These are phyloP conservation scores for Lycium ferocissimum DNA, from an alignment of 257 asterid species.

Conservation along the genomic window DNA sequence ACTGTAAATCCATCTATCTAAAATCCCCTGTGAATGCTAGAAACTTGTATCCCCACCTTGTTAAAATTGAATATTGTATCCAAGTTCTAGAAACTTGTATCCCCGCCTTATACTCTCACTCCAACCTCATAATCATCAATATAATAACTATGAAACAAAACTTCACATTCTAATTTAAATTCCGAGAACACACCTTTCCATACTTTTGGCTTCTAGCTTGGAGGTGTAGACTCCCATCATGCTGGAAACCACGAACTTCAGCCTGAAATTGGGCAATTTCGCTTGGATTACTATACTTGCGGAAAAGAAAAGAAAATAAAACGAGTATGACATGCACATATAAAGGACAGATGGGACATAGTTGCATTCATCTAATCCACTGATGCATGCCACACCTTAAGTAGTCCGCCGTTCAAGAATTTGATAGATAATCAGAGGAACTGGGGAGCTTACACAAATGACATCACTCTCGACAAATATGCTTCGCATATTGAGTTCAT, in stretches of 20 bases:
- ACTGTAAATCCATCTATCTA: neutral
- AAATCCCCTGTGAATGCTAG: neutral
- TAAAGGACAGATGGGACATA: neutral
- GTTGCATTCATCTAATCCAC: neutral
- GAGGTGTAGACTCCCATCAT: constrained; percentile 87
- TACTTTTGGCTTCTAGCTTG: constrained; percentile 97
- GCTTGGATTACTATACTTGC: neutral
- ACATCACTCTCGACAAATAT: constrained; percentile 92
- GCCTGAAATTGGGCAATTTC: constrained; percentile 53
- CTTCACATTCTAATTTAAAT: neutral
- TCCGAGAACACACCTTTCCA: constrained; percentile 70
- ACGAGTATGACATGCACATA: neutral
- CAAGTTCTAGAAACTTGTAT: neutral
- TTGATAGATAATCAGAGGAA: constrained; percentile 24
- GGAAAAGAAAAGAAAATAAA: neutral
- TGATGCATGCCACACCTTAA: neutral
- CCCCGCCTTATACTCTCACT: neutral
- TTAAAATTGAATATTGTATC: constrained; percentile 2
- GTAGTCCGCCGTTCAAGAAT: neutral
- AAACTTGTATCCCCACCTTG: neutral
- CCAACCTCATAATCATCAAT: neutral
- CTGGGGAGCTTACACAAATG: constrained; percentile 71
- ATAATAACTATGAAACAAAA: neutral
- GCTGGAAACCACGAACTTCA: constrained; percentile 94
- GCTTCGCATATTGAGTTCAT: constrained; percentile 95